A percentile compares a stretch with the other conserved stretches of the same genome.
Conservation (phyloP, 108 stramenopile species). For the Pseudonitzschia pungens region DNA sequence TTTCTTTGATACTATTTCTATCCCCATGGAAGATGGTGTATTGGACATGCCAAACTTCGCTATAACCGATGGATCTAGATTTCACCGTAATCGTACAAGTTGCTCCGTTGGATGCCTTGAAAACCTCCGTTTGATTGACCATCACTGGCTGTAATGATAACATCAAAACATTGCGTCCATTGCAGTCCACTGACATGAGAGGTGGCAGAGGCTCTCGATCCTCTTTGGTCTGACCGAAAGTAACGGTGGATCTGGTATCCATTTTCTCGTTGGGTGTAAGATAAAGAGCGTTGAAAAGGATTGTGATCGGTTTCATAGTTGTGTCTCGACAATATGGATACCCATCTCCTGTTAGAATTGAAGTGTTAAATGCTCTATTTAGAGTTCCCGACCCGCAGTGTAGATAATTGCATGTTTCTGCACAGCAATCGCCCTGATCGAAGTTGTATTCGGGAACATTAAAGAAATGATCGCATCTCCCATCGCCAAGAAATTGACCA, state of each 20-base stretch:
- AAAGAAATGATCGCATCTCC: neutral
- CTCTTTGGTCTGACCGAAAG: neutral
- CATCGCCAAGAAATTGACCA: neutral
- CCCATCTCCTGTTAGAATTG: neutral
- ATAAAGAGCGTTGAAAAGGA: slow-evolving; percentile 4
- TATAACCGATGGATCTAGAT: neutral
- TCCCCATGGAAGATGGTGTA: neutral
- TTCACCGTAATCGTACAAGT: neutral
- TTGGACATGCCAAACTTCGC: neutral
- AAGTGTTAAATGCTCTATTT: neutral
- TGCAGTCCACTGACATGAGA: neutral
- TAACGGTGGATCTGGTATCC: no score
- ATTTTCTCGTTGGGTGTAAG: neutral
- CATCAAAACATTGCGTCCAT: neutral
- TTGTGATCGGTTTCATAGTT: neutral
- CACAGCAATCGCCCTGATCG: slow-evolving; percentile 14
- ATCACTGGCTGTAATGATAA: neutral
- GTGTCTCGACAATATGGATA: slow-evolving; percentile 2
- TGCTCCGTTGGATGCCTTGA: neutral
- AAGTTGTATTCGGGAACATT: neutral
- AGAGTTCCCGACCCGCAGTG: neutral
- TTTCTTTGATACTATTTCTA: neutral
- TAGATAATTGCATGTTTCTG: neutral
- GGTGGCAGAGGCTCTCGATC: neutral
- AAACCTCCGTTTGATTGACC: neutral